These are phyloP conservation scores for Orbilia javanica DNA, from an alignment of 2,329 filamentous ascomycete genomes.

Conservation along the genomic window DNA sequence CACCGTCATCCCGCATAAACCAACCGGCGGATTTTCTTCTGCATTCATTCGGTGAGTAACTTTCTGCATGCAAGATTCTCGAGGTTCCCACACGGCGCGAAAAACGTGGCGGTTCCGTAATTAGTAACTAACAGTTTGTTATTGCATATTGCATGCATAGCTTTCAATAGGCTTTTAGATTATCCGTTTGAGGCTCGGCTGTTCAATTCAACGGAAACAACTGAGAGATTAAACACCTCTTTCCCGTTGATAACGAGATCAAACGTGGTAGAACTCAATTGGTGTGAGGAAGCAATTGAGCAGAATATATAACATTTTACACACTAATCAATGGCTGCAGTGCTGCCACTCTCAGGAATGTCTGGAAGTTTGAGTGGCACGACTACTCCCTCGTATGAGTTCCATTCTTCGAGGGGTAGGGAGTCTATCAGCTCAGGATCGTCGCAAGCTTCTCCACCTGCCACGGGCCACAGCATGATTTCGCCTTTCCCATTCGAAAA, in stretches of 20 bases:
- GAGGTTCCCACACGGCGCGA: constrained; percentile 26
- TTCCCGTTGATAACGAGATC: constrained; percentile 53
- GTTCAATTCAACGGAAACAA: constrained; percentile 10
- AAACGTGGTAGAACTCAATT: constrained; percentile 59
- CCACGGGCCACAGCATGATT: constrained; percentile 58
- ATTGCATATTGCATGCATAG: constrained; percentile 22
- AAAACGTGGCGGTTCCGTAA: constrained; percentile 43
- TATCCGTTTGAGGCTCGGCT: constrained; percentile 22
- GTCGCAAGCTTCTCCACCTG: constrained; percentile 56
- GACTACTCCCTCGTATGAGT: constrained; percentile 58
- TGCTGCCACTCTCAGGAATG: constrained; percentile 57
- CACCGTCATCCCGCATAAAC: constrained; percentile 15
- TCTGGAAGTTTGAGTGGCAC: constrained; percentile 57
- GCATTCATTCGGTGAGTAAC: constrained; percentile 41
- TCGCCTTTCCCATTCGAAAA: constrained; percentile 56
- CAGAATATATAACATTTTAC: constrained; percentile 53
- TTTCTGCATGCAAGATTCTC: constrained; percentile 53
- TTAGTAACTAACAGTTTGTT: constrained; percentile 27
- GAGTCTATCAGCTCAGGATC: constrained; percentile 58
- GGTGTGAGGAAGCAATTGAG: constrained; percentile 55
- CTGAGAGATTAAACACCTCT: constrained; percentile 41
- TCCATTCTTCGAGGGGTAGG: constrained; percentile 48
- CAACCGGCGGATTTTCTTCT: constrained; percentile 36
- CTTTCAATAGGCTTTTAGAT: constrained; percentile 6
- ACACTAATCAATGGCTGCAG: constrained; percentile 57